Conservation (phyloP, 2,329 filamentous ascomycete species). For the Orbilia oligospora region DNA sequence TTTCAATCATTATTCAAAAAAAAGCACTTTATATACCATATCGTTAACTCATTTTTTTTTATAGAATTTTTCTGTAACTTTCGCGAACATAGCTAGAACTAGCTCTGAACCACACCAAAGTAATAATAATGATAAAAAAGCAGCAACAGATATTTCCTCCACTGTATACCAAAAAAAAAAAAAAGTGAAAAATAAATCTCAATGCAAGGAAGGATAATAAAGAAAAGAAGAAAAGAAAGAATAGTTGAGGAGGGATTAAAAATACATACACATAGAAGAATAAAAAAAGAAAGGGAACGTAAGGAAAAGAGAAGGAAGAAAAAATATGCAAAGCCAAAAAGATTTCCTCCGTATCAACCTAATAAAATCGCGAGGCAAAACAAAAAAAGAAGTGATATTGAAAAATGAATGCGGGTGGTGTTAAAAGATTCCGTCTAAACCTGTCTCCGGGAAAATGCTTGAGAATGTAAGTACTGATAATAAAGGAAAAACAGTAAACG, state of each 20-base stretch:
- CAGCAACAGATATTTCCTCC: slow-evolving; percentile 16
- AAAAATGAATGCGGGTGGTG: slow-evolving; percentile 9
- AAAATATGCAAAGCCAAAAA: slow-evolving; percentile 23
- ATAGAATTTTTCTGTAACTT: slow-evolving; percentile 25
- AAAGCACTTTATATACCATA: neutral
- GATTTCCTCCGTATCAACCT: slow-evolving; percentile 37
- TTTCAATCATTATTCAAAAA: neutral
- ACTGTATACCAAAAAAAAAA: slow-evolving; percentile 27
- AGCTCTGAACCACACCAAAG: slow-evolving; percentile 11
- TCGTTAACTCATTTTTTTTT: slow-evolving; percentile 19
- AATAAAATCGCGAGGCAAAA: slow-evolving; percentile 17
- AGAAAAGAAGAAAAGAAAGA: neutral
- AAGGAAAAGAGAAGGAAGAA: slow-evolving; percentile 15
- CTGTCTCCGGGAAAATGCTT: slow-evolving; percentile 64
- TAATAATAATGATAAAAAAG: neutral
- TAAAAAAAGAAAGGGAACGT: slow-evolving; percentile 1
- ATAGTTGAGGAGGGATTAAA: slow-evolving; percentile 37
- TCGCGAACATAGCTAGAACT: slow-evolving; percentile 14
- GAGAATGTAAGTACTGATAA: slow-evolving; percentile 60
- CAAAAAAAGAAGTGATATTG: neutral
- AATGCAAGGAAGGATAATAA: neutral
- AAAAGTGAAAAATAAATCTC: neutral
- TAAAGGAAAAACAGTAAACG: slow-evolving; percentile 66
- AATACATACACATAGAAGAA: slow-evolving; percentile 51
- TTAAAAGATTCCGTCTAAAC: slow-evolving; percentile 56